These are phyloP conservation scores for Cucumis melo DNA, from an alignment of 306 rosid genomes.

Conservation along the genomic window DNA sequence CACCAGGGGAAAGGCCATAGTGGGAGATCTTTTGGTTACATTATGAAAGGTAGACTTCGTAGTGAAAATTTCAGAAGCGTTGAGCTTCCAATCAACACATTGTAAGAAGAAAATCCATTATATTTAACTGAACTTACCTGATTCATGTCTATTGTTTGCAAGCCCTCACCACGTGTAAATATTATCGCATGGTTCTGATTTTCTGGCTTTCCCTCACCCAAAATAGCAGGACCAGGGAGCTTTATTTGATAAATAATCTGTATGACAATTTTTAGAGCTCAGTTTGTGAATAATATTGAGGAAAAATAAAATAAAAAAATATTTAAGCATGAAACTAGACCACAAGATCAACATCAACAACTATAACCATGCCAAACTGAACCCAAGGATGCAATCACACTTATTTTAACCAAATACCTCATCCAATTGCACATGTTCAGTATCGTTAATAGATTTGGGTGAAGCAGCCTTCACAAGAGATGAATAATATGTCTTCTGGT, in stretches of 20 bases:
- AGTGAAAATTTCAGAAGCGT: too few species aligned
- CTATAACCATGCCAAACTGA: not conserved
- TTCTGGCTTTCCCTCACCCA: constrained; percentile 99
- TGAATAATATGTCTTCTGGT: constrained; percentile 73
- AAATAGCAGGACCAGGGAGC: constrained; percentile 91
- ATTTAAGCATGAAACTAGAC: not conserved
- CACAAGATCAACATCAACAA: not conserved
- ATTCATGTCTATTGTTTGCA: constrained; percentile 96
- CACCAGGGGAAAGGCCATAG: too few species aligned
- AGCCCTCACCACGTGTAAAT: constrained; percentile 92
- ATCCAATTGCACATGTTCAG: constrained; percentile 79
- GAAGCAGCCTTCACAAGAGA: constrained; percentile 82
- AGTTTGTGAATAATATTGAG: constrained; percentile 6
- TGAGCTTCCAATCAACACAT: not conserved
- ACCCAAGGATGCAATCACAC: not conserved
- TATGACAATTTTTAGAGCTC: not conserved
- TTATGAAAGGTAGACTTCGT: too few species aligned
- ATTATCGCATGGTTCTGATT: constrained; percentile 97
- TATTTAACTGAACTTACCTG: constrained; percentile 37
- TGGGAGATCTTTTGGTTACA: too few species aligned
- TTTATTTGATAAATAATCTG: constrained; percentile 85
- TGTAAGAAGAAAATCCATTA: not conserved
- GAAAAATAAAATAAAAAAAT: not conserved
- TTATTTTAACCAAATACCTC: constrained; percentile 31
- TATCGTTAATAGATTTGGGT: constrained; percentile 66